These are phyloP conservation scores for Tetradesmus lagerheimii DNA, from an alignment of 139 green algal species.

Conservation along the genomic window DNA sequence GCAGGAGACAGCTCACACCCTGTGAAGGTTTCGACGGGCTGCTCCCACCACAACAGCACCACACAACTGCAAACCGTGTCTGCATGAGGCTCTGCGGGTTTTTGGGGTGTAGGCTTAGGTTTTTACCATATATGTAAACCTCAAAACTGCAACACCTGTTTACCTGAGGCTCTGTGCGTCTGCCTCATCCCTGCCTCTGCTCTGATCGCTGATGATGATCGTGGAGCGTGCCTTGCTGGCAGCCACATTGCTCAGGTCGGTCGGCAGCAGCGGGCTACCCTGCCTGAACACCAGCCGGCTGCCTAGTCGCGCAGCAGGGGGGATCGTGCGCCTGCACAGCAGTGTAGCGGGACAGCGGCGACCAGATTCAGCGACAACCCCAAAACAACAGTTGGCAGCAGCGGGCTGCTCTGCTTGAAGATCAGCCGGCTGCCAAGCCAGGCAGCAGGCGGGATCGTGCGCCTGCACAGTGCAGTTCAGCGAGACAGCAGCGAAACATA, in stretches of 20 bases:
- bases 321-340: slow-evolving; percentile 21
- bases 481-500: no score
- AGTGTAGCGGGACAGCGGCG: background rate
- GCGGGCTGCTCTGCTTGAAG: background rate
- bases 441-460: background rate
- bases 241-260: slow-evolving; percentile 59
- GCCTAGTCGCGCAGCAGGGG: slow-evolving; percentile 33
- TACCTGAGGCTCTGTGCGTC: slow-evolving; percentile 61
- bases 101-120: no score
- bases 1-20: no score
- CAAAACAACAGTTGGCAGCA: no score
- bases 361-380: background rate
- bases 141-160: no score
- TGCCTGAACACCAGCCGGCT: slow-evolving; percentile 67
- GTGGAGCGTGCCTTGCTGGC: slow-evolving; percentile 45
- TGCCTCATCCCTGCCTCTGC: slow-evolving; percentile 47
- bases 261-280: slow-evolving; percentile 55
- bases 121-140: no score
- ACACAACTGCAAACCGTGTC: no score
- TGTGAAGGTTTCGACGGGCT: no score
- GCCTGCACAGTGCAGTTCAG: no score
- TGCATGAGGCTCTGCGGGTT: no score
- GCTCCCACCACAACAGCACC: no score
- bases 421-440: no score
- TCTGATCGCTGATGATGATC: slow-evolving; percentile 62